Evolutionary conservation across 2,329 filamentous ascomycete genomes (phyloP).

Genomic region (Ophiostoma tasmaniense): DNA sequence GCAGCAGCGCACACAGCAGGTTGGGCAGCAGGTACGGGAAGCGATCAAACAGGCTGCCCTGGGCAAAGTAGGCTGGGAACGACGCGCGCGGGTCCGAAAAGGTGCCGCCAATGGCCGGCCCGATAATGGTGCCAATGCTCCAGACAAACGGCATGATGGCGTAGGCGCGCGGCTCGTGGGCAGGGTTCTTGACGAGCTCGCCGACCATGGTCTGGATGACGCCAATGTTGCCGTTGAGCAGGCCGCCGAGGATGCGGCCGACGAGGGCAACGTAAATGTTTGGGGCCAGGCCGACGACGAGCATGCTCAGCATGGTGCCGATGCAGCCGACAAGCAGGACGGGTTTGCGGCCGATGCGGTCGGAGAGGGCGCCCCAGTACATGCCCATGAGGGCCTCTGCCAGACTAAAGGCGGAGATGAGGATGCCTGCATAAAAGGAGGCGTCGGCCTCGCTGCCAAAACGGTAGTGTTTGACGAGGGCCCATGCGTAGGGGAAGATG

Average conservation of each 20-base stretch:
- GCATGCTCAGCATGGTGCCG: conserved; percentile 73
- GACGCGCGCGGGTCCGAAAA: conserved; percentile 70
- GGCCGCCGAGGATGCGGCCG: conserved; percentile 67
- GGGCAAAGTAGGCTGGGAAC: conserved; percentile 63
- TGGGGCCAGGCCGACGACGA: conserved; percentile 72
- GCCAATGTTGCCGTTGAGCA: conserved; percentile 85
- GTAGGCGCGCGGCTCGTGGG: conserved; percentile 82
- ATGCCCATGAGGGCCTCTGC: conserved; percentile 78
- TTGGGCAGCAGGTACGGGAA: conserved; percentile 90
- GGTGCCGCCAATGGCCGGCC: conserved; percentile 77
- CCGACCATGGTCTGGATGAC: conserved; percentile 91
- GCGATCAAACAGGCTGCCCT: conserved; percentile 59
- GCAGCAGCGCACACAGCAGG: conserved; percentile 67
- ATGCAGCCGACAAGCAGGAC: conserved; percentile 72
- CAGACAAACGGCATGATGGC: conserved; percentile 93
- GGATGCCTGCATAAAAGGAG: conserved; percentile 78
- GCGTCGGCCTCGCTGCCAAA: conserved; percentile 66
- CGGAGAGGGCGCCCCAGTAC: conserved; percentile 79
- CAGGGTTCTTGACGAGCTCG: conserved; percentile 72
- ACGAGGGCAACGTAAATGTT: conserved; percentile 78
- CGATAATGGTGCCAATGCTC: conserved; percentile 82
- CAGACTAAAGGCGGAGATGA: conserved; percentile 79
- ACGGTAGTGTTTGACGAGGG: conserved; percentile 67
- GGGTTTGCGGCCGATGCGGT: conserved; percentile 75
- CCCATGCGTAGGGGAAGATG: conserved; percentile 88